Percentiles rank a stretch among this genome's conserved stretches.
Evolutionary conservation across 2,329 filamentous ascomycete genomes (phyloP).

Genomic region (Raffaelea deltoideospora): DNA sequence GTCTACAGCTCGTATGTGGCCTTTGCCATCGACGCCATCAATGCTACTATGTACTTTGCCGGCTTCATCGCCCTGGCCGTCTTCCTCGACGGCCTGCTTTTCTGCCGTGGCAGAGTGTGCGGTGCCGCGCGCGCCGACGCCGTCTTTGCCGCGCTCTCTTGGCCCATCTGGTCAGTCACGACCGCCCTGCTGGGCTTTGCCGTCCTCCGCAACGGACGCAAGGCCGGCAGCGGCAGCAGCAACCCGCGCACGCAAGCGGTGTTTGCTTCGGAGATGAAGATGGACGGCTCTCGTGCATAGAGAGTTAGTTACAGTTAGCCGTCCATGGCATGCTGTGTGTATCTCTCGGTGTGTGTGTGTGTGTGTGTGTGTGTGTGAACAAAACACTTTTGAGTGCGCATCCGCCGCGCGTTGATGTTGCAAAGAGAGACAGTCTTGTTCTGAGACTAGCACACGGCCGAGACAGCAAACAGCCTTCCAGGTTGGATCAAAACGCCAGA

Average conservation of each 20-base stretch:
- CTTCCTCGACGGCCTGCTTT: constrained; percentile 38
- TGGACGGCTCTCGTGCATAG: too few relatives aligned
- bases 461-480: too few relatives aligned
- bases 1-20: constrained; percentile 32
- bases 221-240: too few relatives aligned
- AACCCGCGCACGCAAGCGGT: constrained; percentile 14
- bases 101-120: constrained; percentile 44
- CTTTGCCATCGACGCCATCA: constrained; percentile 33
- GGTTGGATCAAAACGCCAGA: too few relatives aligned
- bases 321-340: too few relatives aligned
- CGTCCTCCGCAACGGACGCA: constrained; percentile 27
- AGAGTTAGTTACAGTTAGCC: too few relatives aligned
- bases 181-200: constrained; percentile 29
- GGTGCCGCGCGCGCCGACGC: constrained; percentile 36
- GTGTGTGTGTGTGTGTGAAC: too few relatives aligned
- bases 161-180: constrained; percentile 35
- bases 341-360: too few relatives aligned
- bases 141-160: constrained; percentile 38
- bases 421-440: too few relatives aligned
- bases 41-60: constrained; percentile 41
- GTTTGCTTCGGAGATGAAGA: constrained; percentile 20
- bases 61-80: constrained; percentile 43
- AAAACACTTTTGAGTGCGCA: too few relatives aligned
- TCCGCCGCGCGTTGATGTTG: too few relatives aligned
- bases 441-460: too few relatives aligned